Base-by-base conservation (phyloP, 2,329 filamentous ascomycete genomes). In the Aspergillus piperis region DNA sequence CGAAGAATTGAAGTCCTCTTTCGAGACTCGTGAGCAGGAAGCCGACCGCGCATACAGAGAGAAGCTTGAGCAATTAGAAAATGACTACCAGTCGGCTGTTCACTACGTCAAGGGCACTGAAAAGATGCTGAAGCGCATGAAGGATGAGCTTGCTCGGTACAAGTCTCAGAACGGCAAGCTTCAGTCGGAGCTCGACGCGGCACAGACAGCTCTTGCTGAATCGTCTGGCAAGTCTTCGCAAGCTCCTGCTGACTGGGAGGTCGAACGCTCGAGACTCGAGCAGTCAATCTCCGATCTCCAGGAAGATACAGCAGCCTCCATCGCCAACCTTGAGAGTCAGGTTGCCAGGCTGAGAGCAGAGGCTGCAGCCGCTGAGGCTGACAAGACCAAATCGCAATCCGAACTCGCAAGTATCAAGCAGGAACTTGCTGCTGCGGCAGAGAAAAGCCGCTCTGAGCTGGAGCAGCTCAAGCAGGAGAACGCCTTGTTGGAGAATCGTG, bases 41-140 rank as follows among this genome's bases (percentile, higher is more conserved):
- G 89, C 92, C n/a, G 94, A 96, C 73, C 84, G 87, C 58, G 86
- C 90, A 50, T 98, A 96, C 79, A 90, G 93, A 63, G 93, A 97
- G 74, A 97, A 97, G 76, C 84, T 99, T 55, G 86, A 91, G 61
- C 93, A 96, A 73, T 86, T 99, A 32, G 93, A 98, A 78, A 96
- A 93, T 73, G 95, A 99, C 75, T 97, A 99, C 74, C 92, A 97
- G 76, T 96, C 95, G 44, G 94, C 95, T 15, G 93, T 98, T 53
- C 95, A 97, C 77, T 99, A 99, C 72, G 91, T 99, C 67, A 96
- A 96, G 77, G 95, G 95, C 60, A 98, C 95, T 1, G 95, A 99
- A 78, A 98, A 97, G 84, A 97, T 99, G 92, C 86, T 99, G 52
- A 93, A 95, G 77, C 94, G 96, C 76, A 94, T 99, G 84, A 98